phyloP scores from a whole-genome alignment of 805 yeast genomes.

The Hanseniaspora valbyensis region DNA sequence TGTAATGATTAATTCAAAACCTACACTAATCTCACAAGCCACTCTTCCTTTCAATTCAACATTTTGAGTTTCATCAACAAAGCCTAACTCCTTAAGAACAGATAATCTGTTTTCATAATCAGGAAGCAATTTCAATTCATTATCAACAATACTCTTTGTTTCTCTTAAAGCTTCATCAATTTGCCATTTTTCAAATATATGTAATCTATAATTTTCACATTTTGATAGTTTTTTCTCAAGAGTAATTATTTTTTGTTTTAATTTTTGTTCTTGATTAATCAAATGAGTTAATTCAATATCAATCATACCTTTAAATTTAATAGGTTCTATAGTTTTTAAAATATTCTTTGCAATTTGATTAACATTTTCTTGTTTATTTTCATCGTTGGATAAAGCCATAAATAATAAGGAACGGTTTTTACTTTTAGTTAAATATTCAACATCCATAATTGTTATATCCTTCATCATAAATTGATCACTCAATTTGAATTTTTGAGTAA shows the following conservation, averaged over 20 bases:
- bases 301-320: conserved; percentile 22
- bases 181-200: conserved; percentile 14
- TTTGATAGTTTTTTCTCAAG: conserved; percentile 19
- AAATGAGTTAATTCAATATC: conserved; percentile 25
- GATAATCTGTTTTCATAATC: conserved; percentile 83
- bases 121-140: conserved; percentile 79
- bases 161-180: conserved; percentile 30
- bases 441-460: conserved; percentile 23
- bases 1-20: conserved; percentile 82
- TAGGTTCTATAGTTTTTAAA: conserved; percentile 19
- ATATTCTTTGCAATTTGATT: conserved; percentile 15
- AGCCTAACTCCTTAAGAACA: conserved; percentile 68
- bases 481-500: conserved; percentile 11
- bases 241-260: conserved; percentile 25
- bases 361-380: not conserved
- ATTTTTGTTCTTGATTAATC: conserved; percentile 25
- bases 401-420: not conserved
- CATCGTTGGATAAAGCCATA: conserved; percentile 12
- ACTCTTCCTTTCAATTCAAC: conserved; percentile 75
- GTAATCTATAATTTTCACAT: conserved; percentile 13
- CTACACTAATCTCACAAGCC: conserved; percentile 84
- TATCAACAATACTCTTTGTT: conserved; percentile 49
- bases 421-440: conserved; percentile 24
- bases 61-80: conserved; percentile 64
- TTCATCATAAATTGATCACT: conserved; percentile 21